phyloP scores from a whole-genome alignment of 306 rosid species.

The Cucumis cinereus region DNA sequence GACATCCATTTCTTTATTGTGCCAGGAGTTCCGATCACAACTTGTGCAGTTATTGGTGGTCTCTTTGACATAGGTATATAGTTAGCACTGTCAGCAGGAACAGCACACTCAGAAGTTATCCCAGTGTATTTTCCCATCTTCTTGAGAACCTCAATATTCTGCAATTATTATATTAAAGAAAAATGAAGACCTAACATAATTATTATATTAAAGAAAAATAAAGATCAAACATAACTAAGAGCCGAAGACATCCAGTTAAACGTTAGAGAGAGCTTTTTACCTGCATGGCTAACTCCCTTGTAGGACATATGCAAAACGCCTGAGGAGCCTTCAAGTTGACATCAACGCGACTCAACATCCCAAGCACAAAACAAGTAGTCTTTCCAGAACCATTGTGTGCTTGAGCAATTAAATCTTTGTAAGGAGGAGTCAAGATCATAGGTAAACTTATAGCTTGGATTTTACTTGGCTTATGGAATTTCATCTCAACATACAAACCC shows the following conservation, averaged over 20 bases:
- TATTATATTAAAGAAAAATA: neutral
- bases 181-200: neutral
- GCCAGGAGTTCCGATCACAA: constrained; percentile 92
- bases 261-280: constrained; percentile 10
- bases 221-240: neutral
- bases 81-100: constrained; percentile 43
- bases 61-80: constrained; percentile 21
- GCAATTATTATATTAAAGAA: neutral
- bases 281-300: constrained; percentile 87
- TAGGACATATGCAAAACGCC: constrained; percentile 85
- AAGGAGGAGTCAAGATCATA: constrained; percentile 71
- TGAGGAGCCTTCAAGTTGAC: constrained; percentile 57
- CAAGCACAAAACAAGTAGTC: constrained; percentile 91
- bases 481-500: constrained; percentile 83
- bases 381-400: constrained; percentile 96
- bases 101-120: constrained; percentile 60
- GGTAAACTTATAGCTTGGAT: constrained; percentile 83
- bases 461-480: constrained; percentile 74
- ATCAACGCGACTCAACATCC: constrained; percentile 87
- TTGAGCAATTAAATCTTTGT: constrained; percentile 73
- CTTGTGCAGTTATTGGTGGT: constrained; percentile 56
- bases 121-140: constrained; percentile 77
- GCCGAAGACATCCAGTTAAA: neutral
- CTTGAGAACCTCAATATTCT: constrained; percentile 74
- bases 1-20: constrained; percentile 63